Base-by-base conservation (phyloP, 768 basidiomycete species). In the Pisolithus sp. region DNA sequence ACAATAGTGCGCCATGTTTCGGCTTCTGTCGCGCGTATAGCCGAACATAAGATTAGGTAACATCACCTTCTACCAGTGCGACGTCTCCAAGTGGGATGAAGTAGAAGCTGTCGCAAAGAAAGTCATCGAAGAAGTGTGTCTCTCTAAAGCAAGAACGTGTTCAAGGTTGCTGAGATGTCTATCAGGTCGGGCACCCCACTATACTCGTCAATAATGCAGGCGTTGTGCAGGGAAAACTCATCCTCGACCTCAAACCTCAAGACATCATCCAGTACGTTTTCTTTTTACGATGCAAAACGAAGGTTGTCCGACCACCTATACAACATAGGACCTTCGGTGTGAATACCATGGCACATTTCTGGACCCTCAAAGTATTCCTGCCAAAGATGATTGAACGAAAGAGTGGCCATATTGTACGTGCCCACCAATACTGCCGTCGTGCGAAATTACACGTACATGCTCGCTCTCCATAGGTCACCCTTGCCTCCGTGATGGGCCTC, bases 171-270 rank as follows among this genome's bases (percentile, higher is more conserved):
- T 53, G 28, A 39, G 45, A 36, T 48, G 45, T 42, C 41, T 28
- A 24, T 30, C 59, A 94, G 90, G 76, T 95, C 48, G 94, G 91
- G 3, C 77, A 88, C 53, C 90, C 90, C 0, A 96, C 96, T 0
- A 78, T 97, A 37, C 71, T 99, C 21, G 75, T 99, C 59, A 98
- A 97, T 71, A 97, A 95, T 63, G 96, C 95, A 0, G 96, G 94
- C 18, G 83, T 96, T 52, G 90, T 89, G 23, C 89, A 93, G 69
- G 93, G 93, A 23, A 94, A 93, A 60, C 70, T 84, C 2, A 71
- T 99, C 30, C 70, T 94, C 12, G 93, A 97, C 61, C 73, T 96
- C 52, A 72, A 69, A 2, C 78, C 86, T 5, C 76, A 81, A 49
- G 95, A 99, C 61, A 68, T 98, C 42, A 72, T 80, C 57, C 85